A percentile compares a stretch with the other conserved stretches of the same genome.
Evolutionary conservation across 768 basidiomycete species (phyloP).

Genomic region (Peribolospora baueri): DNA sequence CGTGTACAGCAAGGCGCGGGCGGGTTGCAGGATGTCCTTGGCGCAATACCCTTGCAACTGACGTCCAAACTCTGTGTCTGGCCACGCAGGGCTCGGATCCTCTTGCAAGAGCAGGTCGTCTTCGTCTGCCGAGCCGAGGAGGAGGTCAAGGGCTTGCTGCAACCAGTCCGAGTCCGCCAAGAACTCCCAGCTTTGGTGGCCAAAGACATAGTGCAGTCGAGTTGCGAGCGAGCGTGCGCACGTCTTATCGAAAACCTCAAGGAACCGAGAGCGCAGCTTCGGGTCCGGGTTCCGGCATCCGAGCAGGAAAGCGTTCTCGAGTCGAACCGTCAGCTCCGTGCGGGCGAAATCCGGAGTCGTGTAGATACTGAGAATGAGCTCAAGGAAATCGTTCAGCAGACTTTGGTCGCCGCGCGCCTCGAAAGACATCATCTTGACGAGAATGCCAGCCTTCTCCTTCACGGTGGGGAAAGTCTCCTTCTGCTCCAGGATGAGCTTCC

Average conservation of each 20-base stretch:
- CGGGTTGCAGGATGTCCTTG: slow-evolving; percentile 38
- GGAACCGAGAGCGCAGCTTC: slow-evolving; percentile 51
- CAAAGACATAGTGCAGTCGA: slow-evolving; percentile 68
- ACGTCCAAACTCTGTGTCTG: slow-evolving; percentile 7
- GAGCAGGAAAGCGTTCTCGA: slow-evolving; percentile 79
- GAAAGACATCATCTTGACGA: slow-evolving; percentile 53
- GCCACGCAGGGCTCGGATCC: slow-evolving; percentile 1
- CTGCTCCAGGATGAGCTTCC: slow-evolving; percentile 68
- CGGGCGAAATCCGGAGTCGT: slow-evolving; percentile 60
- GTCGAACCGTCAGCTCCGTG: slow-evolving; percentile 73
- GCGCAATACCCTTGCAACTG: slow-evolving; percentile 14
- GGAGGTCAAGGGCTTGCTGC: slow-evolving; percentile 62
- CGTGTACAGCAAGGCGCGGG: slow-evolving; percentile 58
- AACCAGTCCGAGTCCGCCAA: slow-evolving; percentile 86
- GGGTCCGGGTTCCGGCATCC: slow-evolving; percentile 70
- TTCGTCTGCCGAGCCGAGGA: slow-evolving; percentile 43
- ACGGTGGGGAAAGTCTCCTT: slow-evolving; percentile 55
- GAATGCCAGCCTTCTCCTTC: slow-evolving; percentile 78
- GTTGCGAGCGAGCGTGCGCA: slow-evolving; percentile 58
- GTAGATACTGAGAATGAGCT: slow-evolving; percentile 83
- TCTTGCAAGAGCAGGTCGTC: slow-evolving; percentile 21
- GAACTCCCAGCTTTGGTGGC: slow-evolving; percentile 85
- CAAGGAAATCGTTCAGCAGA: slow-evolving; percentile 59
- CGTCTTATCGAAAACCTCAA: slow-evolving; percentile 70
- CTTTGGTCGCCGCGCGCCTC: slow-evolving; percentile 48